Percentiles rank a stretch among this genome's conserved stretches.
Conservation (phyloP, 208 protist species). For the Leishmania mexicana region DNA sequence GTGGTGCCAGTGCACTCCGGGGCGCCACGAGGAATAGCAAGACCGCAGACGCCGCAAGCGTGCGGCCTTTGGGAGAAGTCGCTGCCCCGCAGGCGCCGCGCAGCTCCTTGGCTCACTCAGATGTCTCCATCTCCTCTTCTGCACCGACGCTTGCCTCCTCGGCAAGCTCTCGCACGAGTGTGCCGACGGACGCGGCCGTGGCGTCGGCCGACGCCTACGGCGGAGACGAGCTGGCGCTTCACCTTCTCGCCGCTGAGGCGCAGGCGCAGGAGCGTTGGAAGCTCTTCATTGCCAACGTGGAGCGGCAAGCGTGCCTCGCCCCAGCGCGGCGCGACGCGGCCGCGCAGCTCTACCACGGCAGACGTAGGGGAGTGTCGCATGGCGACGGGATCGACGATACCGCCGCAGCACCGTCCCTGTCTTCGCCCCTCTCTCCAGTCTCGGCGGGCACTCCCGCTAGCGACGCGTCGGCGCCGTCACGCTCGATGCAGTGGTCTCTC, state of each 20-base stretch:
- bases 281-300: slow-evolving; percentile 16
- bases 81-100: neutral
- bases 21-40: neutral
- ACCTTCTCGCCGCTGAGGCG: slow-evolving; percentile 13
- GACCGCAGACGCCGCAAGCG: neutral
- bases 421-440: neutral
- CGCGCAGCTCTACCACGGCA: neutral
- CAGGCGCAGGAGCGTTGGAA: slow-evolving; percentile 23
- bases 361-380: neutral
- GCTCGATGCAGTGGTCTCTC: neutral
- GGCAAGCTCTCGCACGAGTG: neutral
- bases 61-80: neutral
- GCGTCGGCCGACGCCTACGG: neutral
- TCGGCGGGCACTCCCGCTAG: neutral
- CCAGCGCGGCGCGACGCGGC: neutral
- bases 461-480: neutral
- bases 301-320: slow-evolving; percentile 24
- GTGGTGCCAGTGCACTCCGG: slow-evolving; percentile 5
- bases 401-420: neutral
- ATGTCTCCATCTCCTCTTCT: neutral
- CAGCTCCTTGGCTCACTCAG: neutral
- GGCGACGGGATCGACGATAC: neutral
- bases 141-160: neutral
- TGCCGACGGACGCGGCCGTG: neutral
- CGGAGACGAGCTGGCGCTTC: slow-evolving; percentile 20